A percentile compares a stretch with the other conserved stretches of the same genome.
Conservation (phyloP, 495 filamentous ascomycete species). For the Cercophora newfieldiana region DNA sequence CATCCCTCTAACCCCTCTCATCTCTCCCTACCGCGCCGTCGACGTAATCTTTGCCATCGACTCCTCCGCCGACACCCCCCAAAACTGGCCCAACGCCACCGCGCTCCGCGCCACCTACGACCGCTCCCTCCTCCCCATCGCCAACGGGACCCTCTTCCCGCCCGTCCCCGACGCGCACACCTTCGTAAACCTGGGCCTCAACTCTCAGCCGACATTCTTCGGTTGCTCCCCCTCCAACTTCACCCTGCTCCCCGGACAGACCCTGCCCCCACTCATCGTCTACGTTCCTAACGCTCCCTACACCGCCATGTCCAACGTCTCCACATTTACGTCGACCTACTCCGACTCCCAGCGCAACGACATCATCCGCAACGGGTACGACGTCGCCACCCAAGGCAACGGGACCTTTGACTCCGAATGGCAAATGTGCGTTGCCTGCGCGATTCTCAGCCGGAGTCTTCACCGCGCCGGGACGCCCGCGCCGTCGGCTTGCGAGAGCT, state of each 20-base stretch:
- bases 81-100: constrained; percentile 85
- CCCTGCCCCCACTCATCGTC: constrained; percentile 68
- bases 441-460: constrained; percentile 75
- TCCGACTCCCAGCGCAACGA: constrained; percentile 63
- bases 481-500: constrained; percentile 67
- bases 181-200: constrained; percentile 83
- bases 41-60: constrained; percentile 95
- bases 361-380: constrained; percentile 81
- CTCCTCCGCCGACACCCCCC: constrained; percentile 74
- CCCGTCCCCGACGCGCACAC: constrained; percentile 78
- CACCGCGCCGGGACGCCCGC: constrained; percentile 63
- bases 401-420: constrained; percentile 69
- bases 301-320: constrained; percentile 66
- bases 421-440: constrained; percentile 82
- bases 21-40: constrained; percentile 74
- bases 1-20: constrained; percentile 80
- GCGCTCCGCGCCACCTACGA: constrained; percentile 80
- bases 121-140: constrained; percentile 63
- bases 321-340: constrained; percentile 68
- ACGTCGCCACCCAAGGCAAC: constrained; percentile 80
- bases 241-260: constrained; percentile 40
- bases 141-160: constrained; percentile 84
- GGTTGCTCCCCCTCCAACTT: constrained; percentile 78
- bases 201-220: constrained; percentile 87
- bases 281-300: constrained; percentile 92